A percentile compares a stretch with the other conserved stretches of the same genome.
These are phyloP conservation scores for Pichia manshurica DNA, from an alignment of 805 yeast species.

Conservation along the genomic window DNA sequence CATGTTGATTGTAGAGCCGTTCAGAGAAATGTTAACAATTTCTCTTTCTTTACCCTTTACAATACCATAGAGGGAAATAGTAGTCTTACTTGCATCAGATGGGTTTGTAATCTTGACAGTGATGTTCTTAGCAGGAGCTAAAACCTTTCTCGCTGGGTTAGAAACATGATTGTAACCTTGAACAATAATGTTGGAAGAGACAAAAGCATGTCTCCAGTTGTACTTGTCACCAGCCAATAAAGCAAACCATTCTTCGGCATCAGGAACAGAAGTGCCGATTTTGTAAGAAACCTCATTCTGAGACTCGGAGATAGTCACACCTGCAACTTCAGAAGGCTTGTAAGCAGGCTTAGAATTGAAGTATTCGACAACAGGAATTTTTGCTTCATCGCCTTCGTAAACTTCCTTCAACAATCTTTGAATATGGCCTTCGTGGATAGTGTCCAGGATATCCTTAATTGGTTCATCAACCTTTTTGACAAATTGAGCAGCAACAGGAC, in stretches of 20 bases:
- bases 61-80: constrained; percentile 60
- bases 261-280: constrained; percentile 33
- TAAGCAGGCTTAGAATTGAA: constrained; percentile 64
- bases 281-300: constrained; percentile 33
- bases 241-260: constrained; percentile 60
- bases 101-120: constrained; percentile 55
- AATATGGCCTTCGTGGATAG: constrained; percentile 88
- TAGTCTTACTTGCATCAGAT: constrained; percentile 48
- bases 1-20: constrained; percentile 54
- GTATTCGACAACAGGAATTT: constrained; percentile 84
- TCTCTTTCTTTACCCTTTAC: constrained; percentile 65
- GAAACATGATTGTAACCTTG: constrained; percentile 76
- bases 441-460: constrained; percentile 81
- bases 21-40: constrained; percentile 57
- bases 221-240: constrained; percentile 72
- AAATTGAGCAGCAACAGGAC: constrained; percentile 96
- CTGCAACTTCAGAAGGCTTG: constrained; percentile 31
- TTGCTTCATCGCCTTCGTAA: constrained; percentile 63
- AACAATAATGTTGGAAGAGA: constrained; percentile 71
- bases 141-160: constrained; percentile 75
- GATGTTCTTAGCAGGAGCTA: constrained; percentile 63
- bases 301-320: constrained; percentile 33
- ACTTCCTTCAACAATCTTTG: constrained; percentile 57
- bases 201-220: constrained; percentile 89
- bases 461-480: constrained; percentile 88